Evolutionary conservation across 768 basidiomycete species (phyloP), one percentile per base, ranked within the genome.

Genomic region (Amanita molliuscula): DNA sequence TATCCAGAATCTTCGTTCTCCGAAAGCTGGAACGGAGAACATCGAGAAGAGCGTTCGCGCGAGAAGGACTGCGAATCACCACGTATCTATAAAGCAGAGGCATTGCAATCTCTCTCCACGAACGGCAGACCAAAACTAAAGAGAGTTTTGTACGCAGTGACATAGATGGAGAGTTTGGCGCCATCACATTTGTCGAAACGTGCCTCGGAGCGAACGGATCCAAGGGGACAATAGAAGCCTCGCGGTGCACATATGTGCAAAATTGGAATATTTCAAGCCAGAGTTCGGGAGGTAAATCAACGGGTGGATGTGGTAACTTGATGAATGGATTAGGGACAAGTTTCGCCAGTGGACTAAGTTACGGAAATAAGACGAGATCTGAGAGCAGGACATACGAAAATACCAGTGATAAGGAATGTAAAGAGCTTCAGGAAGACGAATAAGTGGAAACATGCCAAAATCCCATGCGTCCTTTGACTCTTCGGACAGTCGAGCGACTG

Each of bases 191-290:
- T 48, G 65, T 68, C 1, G 72, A 71, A 2, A 64, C 59, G 44
- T 65, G 67, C 53, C 65, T 67, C 18, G 63, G 61, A 6, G 60
- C 58, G 56, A 79, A 78, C 5, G 78, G 74, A 58, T 77, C 68
- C 44, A 72, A 55, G 7, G 73, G 73, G 18, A 63, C 63, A 54
- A 78, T 64, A 28, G 71, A 67, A 40, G 67, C 64, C 38, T 71
- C 61, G 6, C 62, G 63, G 53, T 74, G 70, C 44, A 74, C 64
- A 57, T 75, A 71, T 13, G 76, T 77, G 4, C 75, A 72, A 57
- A 75, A 77, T 49, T 75, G 69, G 59, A 79, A 77, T 33, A 79
- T 79, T 54, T 78, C 76, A 16, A 76, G 64, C 73, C 75, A 76
- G 34, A 79, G 57, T 52, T 79, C 76, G 15, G 68, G 62, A 6